Base-by-base conservation (phyloP, 2,329 filamentous ascomycete genomes). In the Colletotrichum tanaceti region DNA sequence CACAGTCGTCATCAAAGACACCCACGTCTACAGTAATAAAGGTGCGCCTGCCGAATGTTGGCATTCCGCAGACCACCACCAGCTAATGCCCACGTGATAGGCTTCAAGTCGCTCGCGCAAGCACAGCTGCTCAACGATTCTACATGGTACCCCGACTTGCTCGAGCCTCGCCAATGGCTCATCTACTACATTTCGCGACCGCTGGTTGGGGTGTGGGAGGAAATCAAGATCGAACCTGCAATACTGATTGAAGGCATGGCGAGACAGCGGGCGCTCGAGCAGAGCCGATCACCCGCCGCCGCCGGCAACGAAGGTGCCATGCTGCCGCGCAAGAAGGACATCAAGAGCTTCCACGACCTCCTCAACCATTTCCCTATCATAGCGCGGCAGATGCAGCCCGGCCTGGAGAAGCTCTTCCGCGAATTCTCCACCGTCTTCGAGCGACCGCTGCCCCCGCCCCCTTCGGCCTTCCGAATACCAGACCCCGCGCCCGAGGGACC, bases 111-210 rank as follows among this genome's bases (percentile, higher is more conserved):
- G 41, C 84, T 98, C 71, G 94, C 93, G 72, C 96, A 98, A 77
- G 93, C 94, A 39, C 94, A 96, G 76, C 83, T 98, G 41, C 84
- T 98, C 65, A 88, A 88, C 76, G 97, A 99, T 79, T 85, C 87
- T 44, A 87, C 97, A 46, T 98, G 93, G 87, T 97, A 97, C 75
- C 91, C 93, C 57, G 93, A 98, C 75, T 90, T 89, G n/a, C 87
- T 93, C 74, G 95, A 98, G 74, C 91, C 93, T 16, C 91, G 94
- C 73, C 93, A 94, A 86, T 99, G 96, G 94, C 89, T 99, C 50
- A 87, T 99, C 69, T 98, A 98, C 85, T 98, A 94, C 79, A 97
- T 99, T 71, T 96, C 95, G 32, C 90, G 89, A 59, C 96, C 96
- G 2, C 83, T 99, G 59, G 87, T 98, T 22, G 96, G 96, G 28